Base-by-base conservation (phyloP, 148 eudicot species). In the Suaeda aralocaspica region DNA sequence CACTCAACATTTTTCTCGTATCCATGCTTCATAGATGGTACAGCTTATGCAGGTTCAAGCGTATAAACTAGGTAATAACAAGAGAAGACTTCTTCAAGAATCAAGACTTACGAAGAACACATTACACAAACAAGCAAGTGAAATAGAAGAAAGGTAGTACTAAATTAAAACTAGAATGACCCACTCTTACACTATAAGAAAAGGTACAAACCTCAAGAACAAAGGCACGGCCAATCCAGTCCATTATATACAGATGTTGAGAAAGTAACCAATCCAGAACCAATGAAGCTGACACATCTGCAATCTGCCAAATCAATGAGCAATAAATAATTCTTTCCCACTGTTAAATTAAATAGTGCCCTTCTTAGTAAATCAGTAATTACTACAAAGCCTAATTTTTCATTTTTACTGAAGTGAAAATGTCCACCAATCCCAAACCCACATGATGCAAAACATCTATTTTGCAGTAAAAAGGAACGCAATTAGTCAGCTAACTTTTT, bases 241-340 rank as follows among this genome's bases (percentile, higher is more conserved):
- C 91, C 76, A 89, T 69, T 63, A 92, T 86, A 66, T 85, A 82
- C 61, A 76, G 73, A 66, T 90, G 89, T 77, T 92, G 93, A 80
- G 93, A 79, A 60, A 92, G 84, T 48, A 90, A 84, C 98, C 98
- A 92, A 57, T 92, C 98, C 68, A 92, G 96, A 80, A 92, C 78
- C 70, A 92, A 77, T 64, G 98, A 79, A 69, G 87, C 78, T 5
- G 87, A 83, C 45, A 88, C 74, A 63, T 85, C 85, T 67, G 82
- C 84, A 76, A 92, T 75, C 98, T 92, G 86, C 64, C 61, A 72
- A 66, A 8, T 14, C 53, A 60, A 68, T 30, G 65, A 77, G n/a
- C 67, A 58, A 65, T 36, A 68, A 64, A 24, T 14, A 22, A 26
- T 59, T 58, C 50, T 49, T 42, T 66, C 29, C 59, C 42, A 67